These are phyloP conservation scores for Fusarium sp. DNA, from an alignment of 2,329 filamentous ascomycete species.

Conservation along the genomic window DNA sequence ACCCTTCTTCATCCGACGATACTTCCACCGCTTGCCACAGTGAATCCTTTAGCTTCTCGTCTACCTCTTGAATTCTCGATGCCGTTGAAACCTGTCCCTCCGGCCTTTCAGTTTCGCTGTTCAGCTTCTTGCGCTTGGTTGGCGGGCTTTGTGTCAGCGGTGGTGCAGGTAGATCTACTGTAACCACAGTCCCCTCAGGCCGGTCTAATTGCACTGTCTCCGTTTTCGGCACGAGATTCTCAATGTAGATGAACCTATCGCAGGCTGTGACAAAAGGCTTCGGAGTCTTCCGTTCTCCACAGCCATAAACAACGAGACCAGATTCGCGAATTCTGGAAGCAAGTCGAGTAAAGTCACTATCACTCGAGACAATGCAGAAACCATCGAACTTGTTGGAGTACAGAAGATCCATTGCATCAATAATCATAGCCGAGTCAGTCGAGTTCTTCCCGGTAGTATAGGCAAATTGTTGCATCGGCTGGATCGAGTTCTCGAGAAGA, in stretches of 20 bases:
- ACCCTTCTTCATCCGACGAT: conserved; percentile 43
- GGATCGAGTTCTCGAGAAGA: conserved; percentile 49
- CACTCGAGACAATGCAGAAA: conserved; percentile 51
- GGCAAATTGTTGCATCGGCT: conserved; percentile 52
- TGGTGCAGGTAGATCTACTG: background rate
- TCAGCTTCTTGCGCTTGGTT: background rate
- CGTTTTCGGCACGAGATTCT: conserved; percentile 28
- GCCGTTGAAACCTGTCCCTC: rapidly evolving
- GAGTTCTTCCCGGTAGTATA: conserved; percentile 52
- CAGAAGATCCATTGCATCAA: conserved; percentile 54
- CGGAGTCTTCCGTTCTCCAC: conserved; percentile 49
- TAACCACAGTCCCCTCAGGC: background rate
- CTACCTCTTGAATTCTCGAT: background rate
- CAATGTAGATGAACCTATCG: conserved; percentile 50
- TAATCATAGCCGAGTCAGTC: conserved; percentile 52
- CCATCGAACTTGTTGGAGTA: conserved; percentile 49
- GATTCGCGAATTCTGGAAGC: conserved; percentile 49
- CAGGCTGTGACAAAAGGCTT: conserved; percentile 49
- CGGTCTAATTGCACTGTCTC: background rate
- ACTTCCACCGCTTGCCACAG: conserved; percentile 37
- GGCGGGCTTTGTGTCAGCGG: background rate
- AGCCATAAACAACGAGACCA: conserved; percentile 45
- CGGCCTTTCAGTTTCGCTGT: rapidly evolving
- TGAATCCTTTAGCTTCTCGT: background rate
- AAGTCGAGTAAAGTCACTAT: conserved; percentile 52